Evolutionary conservation across 352 stramenopile species (phyloP), one percentile per base, ranked within the genome.

Genomic region (Thalassiosira exigua): DNA sequence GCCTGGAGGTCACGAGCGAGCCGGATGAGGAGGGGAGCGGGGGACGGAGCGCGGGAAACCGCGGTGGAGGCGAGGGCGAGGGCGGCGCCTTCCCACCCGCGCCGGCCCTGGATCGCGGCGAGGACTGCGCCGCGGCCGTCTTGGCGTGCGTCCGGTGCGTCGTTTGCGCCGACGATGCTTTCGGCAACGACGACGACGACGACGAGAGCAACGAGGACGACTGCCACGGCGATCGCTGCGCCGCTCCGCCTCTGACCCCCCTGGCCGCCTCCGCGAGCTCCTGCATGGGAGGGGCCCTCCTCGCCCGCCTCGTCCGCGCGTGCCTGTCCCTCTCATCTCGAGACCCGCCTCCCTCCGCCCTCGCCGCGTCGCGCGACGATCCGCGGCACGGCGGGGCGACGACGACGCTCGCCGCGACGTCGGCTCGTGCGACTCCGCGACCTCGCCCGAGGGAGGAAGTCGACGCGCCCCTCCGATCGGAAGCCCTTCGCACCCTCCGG

Each of bases 301-400:
- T 80, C 3, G 70, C 75, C 12, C 59, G 75, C 26, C 62, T 84
- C 21, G 69, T 84, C 21, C 60, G 75, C 29, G 33, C 56, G 21
- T 84, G 75, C 48, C 56, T 84, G 42, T 72, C 74, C n/a, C 68
- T 77, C n/a, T n/a, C n/a, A n/a, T n/a, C n/a, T n/a, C n/a, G n/a
- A n/a, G n/a, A n/a, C n/a, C n/a, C n/a, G n/a, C n/a, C n/a, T n/a
- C n/a, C n/a, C n/a, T n/a, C n/a, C n/a, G n/a, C n/a, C n/a, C n/a
- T n/a, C n/a, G n/a, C n/a, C n/a, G n/a, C n/a, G n/a, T n/a, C n/a
- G n/a, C n/a, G n/a, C n/a, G n/a, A n/a, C n/a, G n/a, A n/a, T n/a
- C n/a, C n/a, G n/a, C n/a, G n/a, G n/a, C n/a, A n/a, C n/a, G n/a
- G n/a, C n/a, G n/a, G n/a, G n/a, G n/a, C n/a, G n/a, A n/a, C n/a